A percentile compares a stretch with the other conserved stretches of the same genome.
phyloP scores from a whole-genome alignment of 2,329 filamentous ascomycete species.

The Mycocentrospora acerina region DNA sequence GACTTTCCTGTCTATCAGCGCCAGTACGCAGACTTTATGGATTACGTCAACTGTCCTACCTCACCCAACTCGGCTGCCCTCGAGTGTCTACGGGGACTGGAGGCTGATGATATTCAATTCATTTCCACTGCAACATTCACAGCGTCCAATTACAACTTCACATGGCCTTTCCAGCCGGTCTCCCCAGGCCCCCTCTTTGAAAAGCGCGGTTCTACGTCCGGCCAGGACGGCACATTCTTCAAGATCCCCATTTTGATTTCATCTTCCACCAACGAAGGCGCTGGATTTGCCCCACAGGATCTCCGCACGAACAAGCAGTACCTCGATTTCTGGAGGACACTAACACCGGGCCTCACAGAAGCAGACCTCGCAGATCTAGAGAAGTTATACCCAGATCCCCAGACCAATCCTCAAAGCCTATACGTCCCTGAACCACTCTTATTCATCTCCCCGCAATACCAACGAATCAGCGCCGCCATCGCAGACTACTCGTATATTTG shows the following conservation, averaged over 20 bases:
- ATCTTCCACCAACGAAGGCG: slow-evolving; percentile 42
- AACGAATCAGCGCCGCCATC: slow-evolving; percentile 47
- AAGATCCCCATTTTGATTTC: slow-evolving; percentile 36
- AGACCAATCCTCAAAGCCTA: slow-evolving; percentile 8
- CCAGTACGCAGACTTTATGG: slow-evolving; percentile 36
- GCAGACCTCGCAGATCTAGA: slow-evolving; percentile 33
- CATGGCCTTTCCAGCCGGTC: slow-evolving; percentile 54
- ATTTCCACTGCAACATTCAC: slow-evolving; percentile 44
- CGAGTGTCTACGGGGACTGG: slow-evolving; percentile 43
- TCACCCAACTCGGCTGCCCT: slow-evolving; percentile 34
- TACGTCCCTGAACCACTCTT: slow-evolving; percentile 36
- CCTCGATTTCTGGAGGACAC: slow-evolving; percentile 32
- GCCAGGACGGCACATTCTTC: slow-evolving; percentile 38
- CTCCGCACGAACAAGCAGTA: slow-evolving; percentile 42
- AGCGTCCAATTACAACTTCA: slow-evolving; percentile 44
- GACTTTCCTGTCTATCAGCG: slow-evolving; percentile 33
- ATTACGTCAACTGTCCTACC: slow-evolving; percentile 27
- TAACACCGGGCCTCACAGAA: slow-evolving; percentile 30
- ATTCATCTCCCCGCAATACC: slow-evolving; percentile 47
- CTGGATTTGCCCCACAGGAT: slow-evolving; percentile 30
- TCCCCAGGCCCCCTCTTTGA: slow-evolving; percentile 51
- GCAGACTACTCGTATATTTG: slow-evolving; percentile 41
- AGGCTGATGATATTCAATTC: slow-evolving; percentile 42
- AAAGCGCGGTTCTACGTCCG: slow-evolving; percentile 47
- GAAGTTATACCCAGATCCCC: slow-evolving; percentile 31